Evolutionary conservation across 2,329 filamentous ascomycete species (phyloP), one percentile per base, ranked within the genome.

Genomic region (Aureobasidium uvarum): DNA sequence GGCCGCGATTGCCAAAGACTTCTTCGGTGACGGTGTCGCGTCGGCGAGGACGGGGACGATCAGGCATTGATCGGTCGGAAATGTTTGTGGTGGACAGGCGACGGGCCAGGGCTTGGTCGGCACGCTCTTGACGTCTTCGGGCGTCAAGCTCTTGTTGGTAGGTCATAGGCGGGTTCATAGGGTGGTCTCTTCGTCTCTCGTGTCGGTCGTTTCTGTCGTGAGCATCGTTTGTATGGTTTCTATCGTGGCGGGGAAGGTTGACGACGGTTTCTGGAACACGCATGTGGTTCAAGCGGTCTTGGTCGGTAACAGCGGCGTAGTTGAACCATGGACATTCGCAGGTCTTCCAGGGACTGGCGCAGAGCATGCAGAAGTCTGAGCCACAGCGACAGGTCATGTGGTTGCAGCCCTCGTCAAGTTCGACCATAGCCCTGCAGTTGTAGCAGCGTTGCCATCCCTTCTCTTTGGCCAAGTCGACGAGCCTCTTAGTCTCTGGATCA

Each of bases 371-470:
- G 72, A 96, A 96, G 71, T 96, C 85, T 33, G 90, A 90, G 63
- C 85, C 88, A 72, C 92, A 96, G 64, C 87, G 89, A 74, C 92
- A 96, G 33, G 86, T 92, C 86, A 96, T 94, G 74, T 94, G 92
- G 77, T 94, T 93, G 76, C 89, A 92, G 51, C 91, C 91, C 75
- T 94, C 90, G 70, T 89, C 89, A 58, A 92, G 79, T 75, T 96
- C 90, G 51, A 96, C 89, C 80, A 90, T 83, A 45, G 84, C 81
- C 68, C 84, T 85, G 77, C 92, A 96, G 68, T 82, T 86, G 73
- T 87, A 88, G 75, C 91, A 96, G 54, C 86, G 82, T 74, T 91
- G 88, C 88, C 89, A 93, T 28, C 89, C 89, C 62, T 87, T 81
- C 31, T 86, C 80, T 69, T 86, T 85, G 7, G 87, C 88, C 66